A percentile compares a stretch with the other conserved stretches of the same genome.
These are phyloP conservation scores for Mycosphaerella sp. DNA, from an alignment of 2,329 filamentous ascomycete genomes.

Conservation along the genomic window DNA sequence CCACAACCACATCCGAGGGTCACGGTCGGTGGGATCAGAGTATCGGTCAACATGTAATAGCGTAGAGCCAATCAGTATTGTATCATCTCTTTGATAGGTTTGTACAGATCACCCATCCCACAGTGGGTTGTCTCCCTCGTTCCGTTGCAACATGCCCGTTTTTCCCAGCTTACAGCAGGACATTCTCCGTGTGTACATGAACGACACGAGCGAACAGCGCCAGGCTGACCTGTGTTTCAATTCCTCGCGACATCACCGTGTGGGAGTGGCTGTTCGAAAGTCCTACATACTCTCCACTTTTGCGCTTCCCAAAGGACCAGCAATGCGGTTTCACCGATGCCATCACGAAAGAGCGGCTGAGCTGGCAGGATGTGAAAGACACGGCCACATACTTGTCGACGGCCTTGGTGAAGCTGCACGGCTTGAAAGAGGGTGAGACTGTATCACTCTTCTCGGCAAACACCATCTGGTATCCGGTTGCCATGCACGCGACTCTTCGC, in stretches of 20 bases:
- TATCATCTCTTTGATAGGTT: background rate
- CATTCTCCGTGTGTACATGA: slow-evolving; percentile 18
- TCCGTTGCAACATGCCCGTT: slow-evolving; percentile 15
- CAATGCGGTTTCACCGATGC: slow-evolving; percentile 54
- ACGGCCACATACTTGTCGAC: slow-evolving; percentile 56
- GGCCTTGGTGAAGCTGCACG: slow-evolving; percentile 51
- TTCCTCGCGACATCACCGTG: slow-evolving; percentile 50
- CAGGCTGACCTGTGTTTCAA: slow-evolving; percentile 33
- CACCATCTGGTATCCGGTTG: slow-evolving; percentile 62
- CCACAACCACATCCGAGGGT: slow-evolving; percentile 8
- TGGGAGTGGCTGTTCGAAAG: slow-evolving; percentile 60
- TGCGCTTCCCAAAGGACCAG: slow-evolving; percentile 34
- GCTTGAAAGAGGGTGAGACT: slow-evolving; percentile 50
- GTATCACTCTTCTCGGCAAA: slow-evolving; percentile 59
- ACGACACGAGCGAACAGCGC: background rate
- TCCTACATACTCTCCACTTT: slow-evolving; percentile 45
- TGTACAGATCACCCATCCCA: no score
- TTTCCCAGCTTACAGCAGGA: slow-evolving; percentile 24
- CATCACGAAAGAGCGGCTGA: slow-evolving; percentile 52
- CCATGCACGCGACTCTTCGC: slow-evolving; percentile 52
- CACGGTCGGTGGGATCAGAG: slow-evolving; percentile 1
- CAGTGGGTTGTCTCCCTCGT: background rate
- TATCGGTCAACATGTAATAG: background rate
- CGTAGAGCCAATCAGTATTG: background rate
- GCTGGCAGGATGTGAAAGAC: slow-evolving; percentile 53